phyloP scores from a whole-genome alignment of 306 rosid species.

The Prunus fruticosa region DNA sequence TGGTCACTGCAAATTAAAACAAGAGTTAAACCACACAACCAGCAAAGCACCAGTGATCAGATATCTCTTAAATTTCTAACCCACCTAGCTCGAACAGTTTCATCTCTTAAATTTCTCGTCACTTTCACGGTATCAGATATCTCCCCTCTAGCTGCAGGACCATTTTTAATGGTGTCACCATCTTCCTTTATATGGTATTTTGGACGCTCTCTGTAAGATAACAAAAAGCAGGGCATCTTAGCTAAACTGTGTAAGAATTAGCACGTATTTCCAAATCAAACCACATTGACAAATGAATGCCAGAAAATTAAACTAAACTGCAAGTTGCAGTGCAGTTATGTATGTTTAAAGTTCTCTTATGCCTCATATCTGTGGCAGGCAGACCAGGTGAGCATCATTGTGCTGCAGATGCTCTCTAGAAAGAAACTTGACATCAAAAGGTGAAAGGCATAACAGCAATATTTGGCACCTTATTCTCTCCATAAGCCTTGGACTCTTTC shows the following conservation, averaged over 20 bases:
- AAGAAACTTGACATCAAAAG: not conserved
- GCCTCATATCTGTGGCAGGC: conserved; percentile 5
- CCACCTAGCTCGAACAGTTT: conserved; percentile 67
- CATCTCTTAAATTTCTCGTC: conserved; percentile 61
- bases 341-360: not conserved
- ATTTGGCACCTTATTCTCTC: conserved; percentile 86
- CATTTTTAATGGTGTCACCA: conserved; percentile 50
- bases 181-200: conserved; percentile 75
- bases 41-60: conserved; percentile 13
- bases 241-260: conserved; percentile 20
- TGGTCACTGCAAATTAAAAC: conserved; percentile 67
- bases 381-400: conserved; percentile 12
- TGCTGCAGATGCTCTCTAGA: not conserved
- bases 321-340: conserved; percentile 9
- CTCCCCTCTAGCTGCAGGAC: conserved; percentile 51
- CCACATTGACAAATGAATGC: conserved; percentile 8
- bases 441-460: not conserved
- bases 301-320: conserved; percentile 12
- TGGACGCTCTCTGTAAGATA: conserved; percentile 82
- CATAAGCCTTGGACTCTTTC: conserved; percentile 79
- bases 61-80: conserved; percentile 29
- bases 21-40: conserved; percentile 28
- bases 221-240: conserved; percentile 29
- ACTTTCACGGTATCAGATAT: conserved; percentile 71
- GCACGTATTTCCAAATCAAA: conserved; percentile 21